phyloP scores from a whole-genome alignment of 2,329 filamentous ascomycete species.

The Plectosphaerella cucumerina region DNA sequence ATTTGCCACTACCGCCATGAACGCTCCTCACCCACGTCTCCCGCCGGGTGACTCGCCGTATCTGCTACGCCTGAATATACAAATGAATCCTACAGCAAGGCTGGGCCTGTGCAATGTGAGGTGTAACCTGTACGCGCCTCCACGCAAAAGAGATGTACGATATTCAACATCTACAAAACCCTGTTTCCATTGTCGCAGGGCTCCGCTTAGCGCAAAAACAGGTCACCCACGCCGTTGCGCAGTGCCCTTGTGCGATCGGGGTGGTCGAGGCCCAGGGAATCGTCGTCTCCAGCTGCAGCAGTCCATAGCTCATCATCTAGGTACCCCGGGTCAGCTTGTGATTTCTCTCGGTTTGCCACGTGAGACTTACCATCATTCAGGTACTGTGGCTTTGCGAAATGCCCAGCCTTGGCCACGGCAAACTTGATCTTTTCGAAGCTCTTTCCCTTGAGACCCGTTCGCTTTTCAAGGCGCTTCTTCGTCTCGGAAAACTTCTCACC shows the following conservation, averaged over 20 bases:
- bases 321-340: constrained; percentile 16
- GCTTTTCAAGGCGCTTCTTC: constrained; percentile 88
- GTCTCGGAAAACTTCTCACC: constrained; percentile 86
- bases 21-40: no score
- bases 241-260: constrained; percentile 54
- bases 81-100: background rate
- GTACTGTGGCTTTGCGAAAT: constrained; percentile 75
- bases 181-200: background rate
- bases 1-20: no score
- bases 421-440: constrained; percentile 99
- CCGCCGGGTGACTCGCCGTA: no score
- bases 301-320: constrained; percentile 58
- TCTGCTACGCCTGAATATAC: background rate
- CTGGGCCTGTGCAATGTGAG: no score
- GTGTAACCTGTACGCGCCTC: background rate
- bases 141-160: background rate
- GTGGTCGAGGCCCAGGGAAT: constrained; percentile 63
- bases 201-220: constrained; percentile 48
- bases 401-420: constrained; percentile 68
- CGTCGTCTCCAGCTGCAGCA: constrained; percentile 48
- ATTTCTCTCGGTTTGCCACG: constrained; percentile 1
- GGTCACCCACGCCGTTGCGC: constrained; percentile 57
- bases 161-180: background rate
- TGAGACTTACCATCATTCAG: constrained; percentile 74
- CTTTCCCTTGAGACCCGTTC: constrained; percentile 95